phyloP scores from a whole-genome alignment of 306 rosid genomes.

The Trifolium subterraneum region DNA sequence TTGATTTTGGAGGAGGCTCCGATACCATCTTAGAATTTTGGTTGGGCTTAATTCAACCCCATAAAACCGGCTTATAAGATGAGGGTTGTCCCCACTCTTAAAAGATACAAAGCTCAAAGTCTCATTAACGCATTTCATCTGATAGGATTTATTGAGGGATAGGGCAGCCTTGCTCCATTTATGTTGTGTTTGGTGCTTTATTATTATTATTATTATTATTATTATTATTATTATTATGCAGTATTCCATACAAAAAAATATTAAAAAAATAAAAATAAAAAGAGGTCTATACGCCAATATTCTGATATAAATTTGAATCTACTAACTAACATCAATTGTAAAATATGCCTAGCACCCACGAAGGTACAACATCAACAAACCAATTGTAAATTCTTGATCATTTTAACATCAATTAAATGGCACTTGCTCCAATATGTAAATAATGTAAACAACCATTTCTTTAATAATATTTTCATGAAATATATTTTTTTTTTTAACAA shows the following conservation, averaged over 20 bases:
- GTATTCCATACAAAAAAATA: too few relatives aligned
- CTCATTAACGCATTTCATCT: too few relatives aligned
- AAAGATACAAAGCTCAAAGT: too few relatives aligned
- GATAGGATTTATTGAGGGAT: background rate
- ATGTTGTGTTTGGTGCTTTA: background rate
- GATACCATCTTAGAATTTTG: too few relatives aligned
- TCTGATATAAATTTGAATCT: background rate
- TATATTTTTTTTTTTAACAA: too few relatives aligned
- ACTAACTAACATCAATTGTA: background rate
- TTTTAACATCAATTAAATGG: slow-evolving; percentile 13
- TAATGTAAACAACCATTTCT: slow-evolving; percentile 3
- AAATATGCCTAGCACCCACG: background rate
- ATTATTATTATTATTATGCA: too few relatives aligned
- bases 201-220: too few relatives aligned
- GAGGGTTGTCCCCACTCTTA: too few relatives aligned
- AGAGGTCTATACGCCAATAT: background rate
- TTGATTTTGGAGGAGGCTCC: too few relatives aligned
- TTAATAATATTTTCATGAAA: background rate
- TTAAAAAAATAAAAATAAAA: background rate
- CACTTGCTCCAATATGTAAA: slow-evolving; percentile 21
- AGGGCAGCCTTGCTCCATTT: background rate
- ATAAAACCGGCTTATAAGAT: too few relatives aligned
- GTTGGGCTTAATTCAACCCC: too few relatives aligned
- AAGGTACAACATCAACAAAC: background rate
- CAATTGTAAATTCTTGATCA: slow-evolving; percentile 13